Evolutionary conservation across 1,139 yeast species (phyloP).

Genomic region (Yamadazyma triangularis): DNA sequence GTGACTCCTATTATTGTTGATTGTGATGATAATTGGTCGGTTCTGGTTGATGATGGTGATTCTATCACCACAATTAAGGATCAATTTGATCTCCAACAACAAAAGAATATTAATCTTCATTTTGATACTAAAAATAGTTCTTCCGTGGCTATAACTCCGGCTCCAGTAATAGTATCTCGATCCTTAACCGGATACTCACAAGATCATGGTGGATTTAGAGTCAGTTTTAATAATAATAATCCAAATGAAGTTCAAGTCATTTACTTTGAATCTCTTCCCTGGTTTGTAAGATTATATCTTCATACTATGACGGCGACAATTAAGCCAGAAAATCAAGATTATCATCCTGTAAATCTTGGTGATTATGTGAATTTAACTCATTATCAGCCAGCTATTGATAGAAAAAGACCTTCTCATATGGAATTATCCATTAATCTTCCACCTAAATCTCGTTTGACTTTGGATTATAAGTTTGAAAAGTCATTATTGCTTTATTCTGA

Average conservation of each 20-base stretch:
- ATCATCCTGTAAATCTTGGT: slow-evolving; percentile 6
- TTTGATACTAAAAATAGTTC: slow-evolving; percentile 28
- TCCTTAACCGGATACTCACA: slow-evolving; percentile 90
- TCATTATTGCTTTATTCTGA: slow-evolving; percentile 80
- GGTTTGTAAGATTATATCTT: slow-evolving; percentile 85
- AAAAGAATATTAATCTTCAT: slow-evolving; percentile 10
- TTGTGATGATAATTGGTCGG: slow-evolving; percentile 45
- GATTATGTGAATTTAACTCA: slow-evolving; percentile 45
- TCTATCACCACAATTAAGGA: not conserved
- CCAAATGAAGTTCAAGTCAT: slow-evolving; percentile 44
- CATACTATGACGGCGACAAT: slow-evolving; percentile 48
- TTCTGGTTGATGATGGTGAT: slow-evolving; percentile 19
- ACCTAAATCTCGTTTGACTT: slow-evolving; percentile 53
- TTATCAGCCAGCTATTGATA: slow-evolving; percentile 75
- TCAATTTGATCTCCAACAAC: not conserved
- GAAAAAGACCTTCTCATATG: slow-evolving; percentile 77
- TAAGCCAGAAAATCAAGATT: slow-evolving; percentile 13
- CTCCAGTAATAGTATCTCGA: slow-evolving; percentile 75
- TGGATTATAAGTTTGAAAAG: slow-evolving; percentile 82
- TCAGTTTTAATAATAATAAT: slow-evolving; percentile 58
- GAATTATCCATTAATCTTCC: slow-evolving; percentile 68
- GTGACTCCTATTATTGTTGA: slow-evolving; percentile 40
- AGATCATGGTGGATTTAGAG: slow-evolving; percentile 85
- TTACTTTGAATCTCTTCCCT: slow-evolving; percentile 83
- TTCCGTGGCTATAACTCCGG: slow-evolving; percentile 30